Evolutionary conservation across 441 rosid species (phyloP).

Genomic region (Croton laevigatus): DNA sequence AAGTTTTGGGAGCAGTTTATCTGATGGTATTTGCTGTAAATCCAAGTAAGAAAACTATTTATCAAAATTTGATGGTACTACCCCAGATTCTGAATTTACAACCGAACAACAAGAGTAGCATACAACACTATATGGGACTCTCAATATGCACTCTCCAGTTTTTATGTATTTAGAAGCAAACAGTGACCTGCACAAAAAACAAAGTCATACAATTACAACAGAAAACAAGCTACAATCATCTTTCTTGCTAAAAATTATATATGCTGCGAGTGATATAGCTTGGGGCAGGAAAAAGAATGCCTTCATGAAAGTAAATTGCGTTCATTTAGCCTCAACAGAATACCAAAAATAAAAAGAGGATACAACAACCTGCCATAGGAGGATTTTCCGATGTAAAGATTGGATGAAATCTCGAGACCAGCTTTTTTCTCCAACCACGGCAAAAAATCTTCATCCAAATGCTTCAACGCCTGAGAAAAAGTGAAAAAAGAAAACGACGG

Average conservation of each 20-base stretch:
- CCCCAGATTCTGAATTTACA: too few relatives aligned
- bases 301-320: background rate
- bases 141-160: conserved; percentile 65
- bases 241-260: background rate
- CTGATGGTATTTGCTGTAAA: conserved; percentile 65
- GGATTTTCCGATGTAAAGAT: conserved; percentile 67
- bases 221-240: background rate
- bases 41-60: conserved; percentile 19
- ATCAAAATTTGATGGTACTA: too few relatives aligned
- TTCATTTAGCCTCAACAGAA: background rate
- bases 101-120: background rate
- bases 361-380: conserved; percentile 56
- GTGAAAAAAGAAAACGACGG: background rate
- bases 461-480: conserved; percentile 27
- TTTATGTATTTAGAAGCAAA: conserved; percentile 54
- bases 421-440: conserved; percentile 75
- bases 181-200: conserved; percentile 45
- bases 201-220: background rate
- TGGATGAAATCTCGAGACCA: conserved; percentile 49
- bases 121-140: conserved; percentile 68
- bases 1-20: conserved; percentile 47
- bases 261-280: background rate
- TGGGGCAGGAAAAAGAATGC: too few relatives aligned
- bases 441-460: conserved; percentile 50
- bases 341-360: background rate